phyloP scores from a whole-genome alignment of 257 asterid species.

The Cynanchum wilfordii region DNA sequence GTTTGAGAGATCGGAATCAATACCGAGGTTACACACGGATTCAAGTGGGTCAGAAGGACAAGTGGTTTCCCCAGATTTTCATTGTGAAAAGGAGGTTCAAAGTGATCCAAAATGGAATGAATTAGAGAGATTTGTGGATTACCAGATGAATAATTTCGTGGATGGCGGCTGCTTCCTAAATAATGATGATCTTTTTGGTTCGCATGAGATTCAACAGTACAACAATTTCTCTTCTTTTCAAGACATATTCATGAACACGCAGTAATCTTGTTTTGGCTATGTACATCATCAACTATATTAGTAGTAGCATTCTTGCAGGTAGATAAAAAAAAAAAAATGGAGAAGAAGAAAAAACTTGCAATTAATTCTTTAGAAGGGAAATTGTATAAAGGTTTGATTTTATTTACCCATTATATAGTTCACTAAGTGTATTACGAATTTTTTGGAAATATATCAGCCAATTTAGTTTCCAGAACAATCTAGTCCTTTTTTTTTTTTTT shows the following conservation, averaged over 20 bases:
- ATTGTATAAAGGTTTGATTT: too few species aligned
- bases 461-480: too few species aligned
- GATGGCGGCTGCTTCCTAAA: conserved; percentile 39
- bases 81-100: conserved; percentile 42
- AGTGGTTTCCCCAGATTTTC: conserved; percentile 36
- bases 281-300: too few species aligned
- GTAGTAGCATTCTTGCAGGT: too few species aligned
- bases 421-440: too few species aligned
- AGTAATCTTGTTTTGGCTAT: neutral
- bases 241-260: conserved; percentile 50
- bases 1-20: conserved; percentile 34
- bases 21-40: conserved; percentile 41
- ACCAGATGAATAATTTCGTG: conserved; percentile 34
- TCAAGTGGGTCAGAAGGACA: conserved; percentile 54
- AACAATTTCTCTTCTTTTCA: conserved; percentile 43
- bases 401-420: too few species aligned
- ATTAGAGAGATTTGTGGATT: conserved; percentile 34
- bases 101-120: conserved; percentile 46
- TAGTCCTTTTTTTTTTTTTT: too few species aligned
- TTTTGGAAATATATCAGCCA: too few species aligned
- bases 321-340: too few species aligned
- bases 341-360: too few species aligned
- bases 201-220: conserved; percentile 35
- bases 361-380: too few species aligned
- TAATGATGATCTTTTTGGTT: conserved; percentile 33